Evolutionary conservation across 2,329 filamentous ascomycete species (phyloP), one percentile per base, ranked within the genome.

Genomic region (Paraphaeosphaeria minitans): DNA sequence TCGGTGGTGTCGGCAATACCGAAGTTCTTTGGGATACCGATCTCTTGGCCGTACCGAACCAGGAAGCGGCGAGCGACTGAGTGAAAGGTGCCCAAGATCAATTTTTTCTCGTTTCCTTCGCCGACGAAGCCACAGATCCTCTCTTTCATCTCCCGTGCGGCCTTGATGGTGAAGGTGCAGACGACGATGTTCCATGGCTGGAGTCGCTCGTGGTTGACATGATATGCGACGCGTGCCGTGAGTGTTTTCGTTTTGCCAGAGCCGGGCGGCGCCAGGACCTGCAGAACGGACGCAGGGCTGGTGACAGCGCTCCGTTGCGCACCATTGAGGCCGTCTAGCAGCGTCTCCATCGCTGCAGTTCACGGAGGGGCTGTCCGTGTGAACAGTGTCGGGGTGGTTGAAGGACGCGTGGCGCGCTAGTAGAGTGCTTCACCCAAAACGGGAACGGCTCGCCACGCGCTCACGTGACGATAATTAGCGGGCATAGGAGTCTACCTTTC

Each of bases 141-240:
- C 71, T 92, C 88, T 70, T 93, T 92, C 94, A 99, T 99, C 80
- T 98, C 94, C 19, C 84, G 86, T 19, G 93, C 92, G 0, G 95
- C 93, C 76, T 98, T 98, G 75, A 97, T 93, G 1, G 95, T 99
- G 73, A 99, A 99, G 0, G 94, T 98, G 61, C 94, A 95, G 59
- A 97, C 94, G 59, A 99, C 88, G 69, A 98, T 88, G 79, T 97
- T 92, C 79, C 90, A 87, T 70, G 94, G 94, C 57, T 87, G 85
- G 67, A 92, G 86, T 43, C 88, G 86, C 66, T 86, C 80, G 68
- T 90, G 83, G 52, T 89, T 85, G 55, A 97, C 85, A 31, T 97
- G 86, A 83, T 94, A 96, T 67, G 93, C 93, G 58, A 97, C 92
- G 62, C 95, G 90, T 46, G 93, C 92, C 0, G 93, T 97, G 55